These are phyloP conservation scores for Xylaria sp. DNA, from an alignment of 2,329 filamentous ascomycete species.

Conservation along the genomic window DNA sequence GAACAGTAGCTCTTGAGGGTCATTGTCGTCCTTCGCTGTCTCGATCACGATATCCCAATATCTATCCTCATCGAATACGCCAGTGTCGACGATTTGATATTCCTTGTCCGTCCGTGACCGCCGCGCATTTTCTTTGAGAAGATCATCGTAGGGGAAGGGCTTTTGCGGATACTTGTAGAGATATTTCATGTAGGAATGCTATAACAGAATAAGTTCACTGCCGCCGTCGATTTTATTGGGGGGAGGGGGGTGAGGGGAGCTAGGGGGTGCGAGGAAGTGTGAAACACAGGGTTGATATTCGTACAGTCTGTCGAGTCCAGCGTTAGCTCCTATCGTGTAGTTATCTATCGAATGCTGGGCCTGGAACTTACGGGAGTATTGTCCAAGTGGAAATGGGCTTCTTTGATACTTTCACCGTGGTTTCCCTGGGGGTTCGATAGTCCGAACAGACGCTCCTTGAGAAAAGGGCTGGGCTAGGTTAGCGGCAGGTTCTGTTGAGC, in stretches of 20 bases:
- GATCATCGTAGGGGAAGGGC: slow-evolving; percentile 90
- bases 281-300: slow-evolving; percentile 4
- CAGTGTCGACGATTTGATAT: slow-evolving; percentile 92
- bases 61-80: slow-evolving; percentile 84
- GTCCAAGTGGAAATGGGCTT: slow-evolving; percentile 95
- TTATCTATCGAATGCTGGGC: slow-evolving; percentile 3
- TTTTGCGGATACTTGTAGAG: slow-evolving; percentile 97
- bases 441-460: slow-evolving; percentile 95
- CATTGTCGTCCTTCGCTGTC: slow-evolving; percentile 91
- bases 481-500: slow-evolving; percentile 47
- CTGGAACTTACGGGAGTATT: slow-evolving; percentile 76
- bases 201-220: slow-evolving; percentile 46
- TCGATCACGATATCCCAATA: slow-evolving; percentile 99
- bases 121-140: slow-evolving; percentile 84
- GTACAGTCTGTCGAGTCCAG: slow-evolving; percentile 40
- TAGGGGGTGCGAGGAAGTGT: not conserved
- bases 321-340: slow-evolving; percentile 26
- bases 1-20: slow-evolving; percentile 91
- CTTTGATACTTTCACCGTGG: slow-evolving; percentile 96
- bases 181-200: slow-evolving; percentile 99
- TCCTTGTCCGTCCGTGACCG: slow-evolving; percentile 82
- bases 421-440: slow-evolving; percentile 97
- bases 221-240: not conserved
- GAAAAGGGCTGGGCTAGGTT: slow-evolving; percentile 74
- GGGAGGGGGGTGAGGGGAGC: not conserved